Percentiles rank a stretch among this genome's conserved stretches.
Conservation (phyloP, 345 rosid species). For the Citrus glauca region DNA sequence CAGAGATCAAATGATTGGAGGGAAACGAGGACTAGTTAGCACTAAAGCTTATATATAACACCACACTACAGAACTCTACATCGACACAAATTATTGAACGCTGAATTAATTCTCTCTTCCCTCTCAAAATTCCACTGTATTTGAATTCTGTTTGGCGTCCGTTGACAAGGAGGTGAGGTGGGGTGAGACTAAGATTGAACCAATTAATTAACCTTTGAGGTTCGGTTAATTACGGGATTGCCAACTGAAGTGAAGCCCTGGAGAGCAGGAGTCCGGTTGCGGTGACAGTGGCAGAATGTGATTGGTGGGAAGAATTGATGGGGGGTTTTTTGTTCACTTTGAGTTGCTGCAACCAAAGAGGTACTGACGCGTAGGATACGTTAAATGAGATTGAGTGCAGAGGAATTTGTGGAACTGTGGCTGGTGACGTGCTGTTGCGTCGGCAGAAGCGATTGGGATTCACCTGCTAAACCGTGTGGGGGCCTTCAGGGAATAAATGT, state of each 20-base stretch:
- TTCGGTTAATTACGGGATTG: not conserved
- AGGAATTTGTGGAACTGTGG: not conserved
- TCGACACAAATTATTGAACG: not conserved
- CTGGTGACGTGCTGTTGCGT: conserved; percentile 24
- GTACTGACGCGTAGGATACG: not conserved
- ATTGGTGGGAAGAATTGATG: conserved; percentile 1
- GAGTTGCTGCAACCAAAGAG: not conserved
- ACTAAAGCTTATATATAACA: too few relatives aligned
- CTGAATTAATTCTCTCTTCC: not conserved
- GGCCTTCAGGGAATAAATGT: not conserved
- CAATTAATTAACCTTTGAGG: not conserved
- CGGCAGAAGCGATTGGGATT: conserved; percentile 8
- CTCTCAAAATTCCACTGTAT: conserved; percentile 22
- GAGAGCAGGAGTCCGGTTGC: not conserved
- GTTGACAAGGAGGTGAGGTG: conserved; percentile 31
- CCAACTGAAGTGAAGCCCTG: not conserved
- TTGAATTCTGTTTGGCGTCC: conserved; percentile 45
- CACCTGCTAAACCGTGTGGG: not conserved
- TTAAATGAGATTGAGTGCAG: conserved; percentile 1
- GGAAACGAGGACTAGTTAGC: not conserved
- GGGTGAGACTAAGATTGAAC: not conserved
- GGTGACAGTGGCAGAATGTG: not conserved
- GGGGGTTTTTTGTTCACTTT: not conserved
- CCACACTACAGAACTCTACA: not conserved
- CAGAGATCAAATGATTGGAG: not conserved